Evolutionary conservation across 495 filamentous ascomycete genomes (phyloP), one percentile per base, ranked within the genome.

Genomic region (Penicillium nucicola): DNA sequence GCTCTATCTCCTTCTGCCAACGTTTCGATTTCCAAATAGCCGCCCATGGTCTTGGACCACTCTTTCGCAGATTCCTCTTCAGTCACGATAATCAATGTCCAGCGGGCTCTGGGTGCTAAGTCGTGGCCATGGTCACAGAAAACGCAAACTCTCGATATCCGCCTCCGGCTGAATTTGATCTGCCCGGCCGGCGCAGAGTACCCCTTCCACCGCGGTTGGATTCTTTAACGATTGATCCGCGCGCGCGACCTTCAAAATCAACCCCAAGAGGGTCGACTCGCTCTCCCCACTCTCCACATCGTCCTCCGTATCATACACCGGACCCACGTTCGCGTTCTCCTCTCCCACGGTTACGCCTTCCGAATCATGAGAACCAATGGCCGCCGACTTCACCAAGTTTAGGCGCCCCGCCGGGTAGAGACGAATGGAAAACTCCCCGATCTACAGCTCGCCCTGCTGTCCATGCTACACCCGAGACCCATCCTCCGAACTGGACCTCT

Each of bases 121-220:
- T 64, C 62, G 73, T 75, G 73, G 70, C 73, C 69, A 77, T 77
- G 73, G 73, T 73, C 73, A 77, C 71, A 68, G 69, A 65, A 67
- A 68, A 69, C 72, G 70, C 62, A 63, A 62, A 52, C 49, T 50
- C 57, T 65, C 72, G 64, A 57, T 69, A 66, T 61, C 62, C 63
- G 56, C 63, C 63, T 60, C 42, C 56, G 46, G 66, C 54, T 61
- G 61, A 65, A 42, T 61, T 66, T 45, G 67, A 68, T 51, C 54
- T 67, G 42, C 55, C 63, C 40, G 63, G 59, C 51, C 64, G 68
- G 44, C 69, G 66, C 55, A 64, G 65, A 56, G 51, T 57, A 19
- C 64, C 62, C 30, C 58, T 64, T 31, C 64, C 65, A 45, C 65
- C 61, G 35, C 72, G 61, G 34, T 61, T 70, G 34, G 64, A 70